Conservation (phyloP, 495 filamentous ascomycete genomes). For the Podospora conica region DNA sequence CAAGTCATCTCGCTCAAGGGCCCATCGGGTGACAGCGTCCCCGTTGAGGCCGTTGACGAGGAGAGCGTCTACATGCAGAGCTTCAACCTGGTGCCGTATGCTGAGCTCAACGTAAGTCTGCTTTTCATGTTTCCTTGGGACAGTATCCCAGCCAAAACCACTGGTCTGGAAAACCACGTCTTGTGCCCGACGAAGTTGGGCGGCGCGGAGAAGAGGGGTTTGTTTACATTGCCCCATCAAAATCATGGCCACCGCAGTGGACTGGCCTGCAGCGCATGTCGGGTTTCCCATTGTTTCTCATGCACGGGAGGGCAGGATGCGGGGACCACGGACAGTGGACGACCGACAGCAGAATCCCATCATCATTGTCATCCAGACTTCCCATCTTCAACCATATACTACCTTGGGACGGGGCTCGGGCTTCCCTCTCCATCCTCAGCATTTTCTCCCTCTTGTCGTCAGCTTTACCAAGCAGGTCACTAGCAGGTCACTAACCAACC, state of each 20-base stretch:
- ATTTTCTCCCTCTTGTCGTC: neutral
- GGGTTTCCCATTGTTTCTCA: neutral
- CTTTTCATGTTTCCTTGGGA: neutral
- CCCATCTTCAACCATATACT: too few relatives aligned
- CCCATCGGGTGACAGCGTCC: constrained; percentile 45
- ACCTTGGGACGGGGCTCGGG: too few relatives aligned
- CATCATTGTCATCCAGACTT: neutral
- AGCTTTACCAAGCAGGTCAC: constrained; percentile 5
- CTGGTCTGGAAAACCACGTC: too few relatives aligned
- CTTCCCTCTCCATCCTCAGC: neutral
- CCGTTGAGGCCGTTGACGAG: constrained; percentile 61
- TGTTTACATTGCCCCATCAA: constrained; percentile 1
- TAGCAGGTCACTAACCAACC: constrained; percentile 20
- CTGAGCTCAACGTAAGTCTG: constrained; percentile 66
- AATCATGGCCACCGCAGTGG: neutral
- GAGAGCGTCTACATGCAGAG: constrained; percentile 54
- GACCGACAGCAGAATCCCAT: neutral
- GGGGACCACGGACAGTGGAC: neutral
- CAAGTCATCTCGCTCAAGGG: constrained; percentile 67
- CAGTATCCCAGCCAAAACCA: neutral
- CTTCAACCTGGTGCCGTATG: constrained; percentile 64
- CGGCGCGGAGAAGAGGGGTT: neutral
- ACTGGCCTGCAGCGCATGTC: neutral
- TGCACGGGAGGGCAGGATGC: neutral
- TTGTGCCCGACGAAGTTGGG: too few relatives aligned